Evolutionary conservation across 2,329 filamentous ascomycete genomes (phyloP).

Genomic region (Periconia sp.): DNA sequence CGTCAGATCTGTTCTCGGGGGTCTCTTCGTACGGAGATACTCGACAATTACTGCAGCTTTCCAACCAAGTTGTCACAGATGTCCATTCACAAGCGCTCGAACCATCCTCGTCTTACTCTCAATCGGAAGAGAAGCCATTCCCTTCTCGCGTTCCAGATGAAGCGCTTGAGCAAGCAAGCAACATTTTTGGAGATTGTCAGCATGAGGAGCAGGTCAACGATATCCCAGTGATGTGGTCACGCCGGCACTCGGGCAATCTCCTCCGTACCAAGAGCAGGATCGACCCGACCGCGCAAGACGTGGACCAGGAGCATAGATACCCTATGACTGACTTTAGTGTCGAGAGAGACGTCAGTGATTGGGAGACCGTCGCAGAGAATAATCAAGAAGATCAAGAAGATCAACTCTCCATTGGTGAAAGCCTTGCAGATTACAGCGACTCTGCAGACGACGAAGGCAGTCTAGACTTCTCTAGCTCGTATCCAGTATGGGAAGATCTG

Average conservation of each 20-base stretch:
- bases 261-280: slow-evolving; percentile 19
- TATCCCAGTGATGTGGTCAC: slow-evolving; percentile 44
- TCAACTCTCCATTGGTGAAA: slow-evolving; percentile 27
- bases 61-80: slow-evolving; percentile 14
- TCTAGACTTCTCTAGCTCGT: slow-evolving; percentile 45
- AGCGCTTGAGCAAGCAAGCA: slow-evolving; percentile 37
- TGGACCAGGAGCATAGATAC: too few relatives aligned
- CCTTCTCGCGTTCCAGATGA: slow-evolving; percentile 27
- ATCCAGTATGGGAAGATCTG: slow-evolving; percentile 6
- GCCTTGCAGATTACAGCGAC: slow-evolving; percentile 43
- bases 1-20: slow-evolving; percentile 31
- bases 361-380: slow-evolving; percentile 40
- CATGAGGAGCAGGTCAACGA: slow-evolving; percentile 26
- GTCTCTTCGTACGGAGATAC: slow-evolving; percentile 45
- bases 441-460: slow-evolving; percentile 26
- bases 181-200: slow-evolving; percentile 35
- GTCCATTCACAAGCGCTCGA: slow-evolving; percentile 11
- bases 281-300: neutral
- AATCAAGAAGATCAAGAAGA: slow-evolving; percentile 4
- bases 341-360: slow-evolving; percentile 34
- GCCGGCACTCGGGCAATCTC: slow-evolving; percentile 32
- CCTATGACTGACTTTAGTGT: neutral
- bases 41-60: slow-evolving; percentile 34
- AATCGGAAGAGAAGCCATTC: slow-evolving; percentile 16
- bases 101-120: slow-evolving; percentile 37